Evolutionary conservation across 2,329 filamentous ascomycete genomes (phyloP).

Genomic region (Colletotrichum gloeosporioides): DNA sequence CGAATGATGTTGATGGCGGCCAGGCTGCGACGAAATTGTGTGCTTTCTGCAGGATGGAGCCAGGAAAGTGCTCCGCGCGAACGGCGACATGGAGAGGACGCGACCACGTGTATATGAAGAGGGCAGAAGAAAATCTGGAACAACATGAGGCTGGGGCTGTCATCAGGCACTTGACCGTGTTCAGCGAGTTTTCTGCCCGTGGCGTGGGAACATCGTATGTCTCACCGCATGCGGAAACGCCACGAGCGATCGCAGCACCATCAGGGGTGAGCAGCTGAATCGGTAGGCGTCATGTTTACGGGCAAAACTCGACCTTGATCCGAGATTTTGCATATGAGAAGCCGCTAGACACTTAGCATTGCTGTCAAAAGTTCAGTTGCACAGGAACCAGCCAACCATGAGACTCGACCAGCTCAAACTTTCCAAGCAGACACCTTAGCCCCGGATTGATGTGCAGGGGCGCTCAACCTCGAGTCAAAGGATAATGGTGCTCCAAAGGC

Average conservation of each 20-base stretch:
- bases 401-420: not conserved
- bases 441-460: not conserved
- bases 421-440: not conserved
- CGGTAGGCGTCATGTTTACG: not conserved
- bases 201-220: not conserved
- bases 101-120: not conserved
- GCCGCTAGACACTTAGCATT: not conserved
- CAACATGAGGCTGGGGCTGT: not conserved
- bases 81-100: not conserved
- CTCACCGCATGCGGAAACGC: constrained; percentile 1
- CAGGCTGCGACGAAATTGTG: not conserved
- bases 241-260: not conserved
- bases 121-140: not conserved
- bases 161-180: not conserved
- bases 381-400: not conserved
- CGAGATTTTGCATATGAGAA: not conserved
- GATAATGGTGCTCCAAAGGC: not conserved
- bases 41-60: not conserved
- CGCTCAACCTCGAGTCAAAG: not conserved
- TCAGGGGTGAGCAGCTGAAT: not conserved
- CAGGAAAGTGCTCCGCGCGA: not conserved
- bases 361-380: not conserved
- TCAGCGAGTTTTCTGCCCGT: not conserved
- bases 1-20: not conserved
- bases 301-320: not conserved